A percentile compares a stretch with the other conserved stretches of the same genome.
phyloP scores from a whole-genome alignment of 805 yeast species.

The Danielia reshetovae region DNA sequence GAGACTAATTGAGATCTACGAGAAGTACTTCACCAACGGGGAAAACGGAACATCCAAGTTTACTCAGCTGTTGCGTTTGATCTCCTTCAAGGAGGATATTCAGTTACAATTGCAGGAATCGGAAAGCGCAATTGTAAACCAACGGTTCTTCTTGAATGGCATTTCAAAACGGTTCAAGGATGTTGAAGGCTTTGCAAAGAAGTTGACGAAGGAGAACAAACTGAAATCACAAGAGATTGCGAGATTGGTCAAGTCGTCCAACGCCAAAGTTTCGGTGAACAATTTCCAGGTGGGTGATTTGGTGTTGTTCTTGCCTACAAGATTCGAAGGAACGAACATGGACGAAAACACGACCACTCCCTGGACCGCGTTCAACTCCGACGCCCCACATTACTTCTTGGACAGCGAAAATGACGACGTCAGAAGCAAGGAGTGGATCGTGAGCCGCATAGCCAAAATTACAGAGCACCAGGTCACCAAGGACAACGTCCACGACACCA shows the following conservation, averaged over 20 bases:
- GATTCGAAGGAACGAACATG: constrained; percentile 31
- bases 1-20: not conserved
- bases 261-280: constrained; percentile 57
- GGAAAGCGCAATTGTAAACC: constrained; percentile 15
- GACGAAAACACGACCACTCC: constrained; percentile 39
- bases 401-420: constrained; percentile 31
- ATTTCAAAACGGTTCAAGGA: constrained; percentile 77
- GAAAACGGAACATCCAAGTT: constrained; percentile 6
- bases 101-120: constrained; percentile 16
- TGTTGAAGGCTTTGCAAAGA: constrained; percentile 86
- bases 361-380: constrained; percentile 95
- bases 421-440: constrained; percentile 68
- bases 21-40: constrained; percentile 1
- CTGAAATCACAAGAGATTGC: constrained; percentile 45
- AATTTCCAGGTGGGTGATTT: constrained; percentile 71
- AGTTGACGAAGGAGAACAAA: constrained; percentile 69
- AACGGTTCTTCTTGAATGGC: constrained; percentile 35
- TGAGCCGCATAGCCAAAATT: constrained; percentile 63
- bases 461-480: constrained; percentile 50
- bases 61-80: constrained; percentile 16
- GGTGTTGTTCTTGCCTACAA: constrained; percentile 81
- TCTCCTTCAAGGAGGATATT: constrained; percentile 27
- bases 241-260: constrained; percentile 18
- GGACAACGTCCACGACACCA: constrained; percentile 28
- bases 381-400: constrained; percentile 80